These are phyloP conservation scores for Panicum virgatum DNA, from an alignment of 202 grass and related monocot species.

Conservation along the genomic window DNA sequence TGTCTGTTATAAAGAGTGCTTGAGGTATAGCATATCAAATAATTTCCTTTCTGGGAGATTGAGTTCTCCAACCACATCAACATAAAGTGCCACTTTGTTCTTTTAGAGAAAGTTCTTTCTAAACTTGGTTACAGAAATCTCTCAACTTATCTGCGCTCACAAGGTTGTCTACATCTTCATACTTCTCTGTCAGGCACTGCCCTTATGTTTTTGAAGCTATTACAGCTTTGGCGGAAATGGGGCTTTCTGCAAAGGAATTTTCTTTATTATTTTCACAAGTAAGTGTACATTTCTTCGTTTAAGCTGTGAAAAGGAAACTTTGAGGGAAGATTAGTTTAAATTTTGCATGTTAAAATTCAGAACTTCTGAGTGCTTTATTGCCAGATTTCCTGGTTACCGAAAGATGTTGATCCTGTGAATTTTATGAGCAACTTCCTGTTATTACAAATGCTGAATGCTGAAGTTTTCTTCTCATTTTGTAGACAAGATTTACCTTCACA, in stretches of 20 bases:
- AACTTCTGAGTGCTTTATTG: not conserved
- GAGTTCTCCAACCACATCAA: conserved; percentile 1
- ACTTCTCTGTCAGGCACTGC: conserved; percentile 58
- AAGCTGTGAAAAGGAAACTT: conserved; percentile 29
- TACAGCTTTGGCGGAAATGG: conserved; percentile 89
- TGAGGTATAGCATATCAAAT: conserved; percentile 62
- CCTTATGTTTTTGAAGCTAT: conserved; percentile 93
- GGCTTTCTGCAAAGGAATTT: conserved; percentile 87
- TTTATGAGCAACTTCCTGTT: conserved; percentile 6
- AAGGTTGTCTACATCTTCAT: conserved; percentile 28
- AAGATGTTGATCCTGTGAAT: not conserved
- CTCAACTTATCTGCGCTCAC: conserved; percentile 5
- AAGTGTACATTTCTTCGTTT: conserved; percentile 26
- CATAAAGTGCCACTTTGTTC: not conserved
- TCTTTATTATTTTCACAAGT: conserved; percentile 85
- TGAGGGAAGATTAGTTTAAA: not conserved
- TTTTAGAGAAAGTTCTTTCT: conserved; percentile 6
- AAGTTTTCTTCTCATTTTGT: not conserved
- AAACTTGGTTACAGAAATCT: not conserved
- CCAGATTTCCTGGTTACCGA: conserved; percentile 6
- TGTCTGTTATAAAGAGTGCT: conserved; percentile 95
- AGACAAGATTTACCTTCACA: conserved; percentile 10
- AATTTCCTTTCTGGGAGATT: conserved; percentile 16
- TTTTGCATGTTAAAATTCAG: not conserved
- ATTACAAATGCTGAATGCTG: not conserved